Base-by-base conservation (phyloP, 805 yeast species). In the Suhomyces faveliae region DNA sequence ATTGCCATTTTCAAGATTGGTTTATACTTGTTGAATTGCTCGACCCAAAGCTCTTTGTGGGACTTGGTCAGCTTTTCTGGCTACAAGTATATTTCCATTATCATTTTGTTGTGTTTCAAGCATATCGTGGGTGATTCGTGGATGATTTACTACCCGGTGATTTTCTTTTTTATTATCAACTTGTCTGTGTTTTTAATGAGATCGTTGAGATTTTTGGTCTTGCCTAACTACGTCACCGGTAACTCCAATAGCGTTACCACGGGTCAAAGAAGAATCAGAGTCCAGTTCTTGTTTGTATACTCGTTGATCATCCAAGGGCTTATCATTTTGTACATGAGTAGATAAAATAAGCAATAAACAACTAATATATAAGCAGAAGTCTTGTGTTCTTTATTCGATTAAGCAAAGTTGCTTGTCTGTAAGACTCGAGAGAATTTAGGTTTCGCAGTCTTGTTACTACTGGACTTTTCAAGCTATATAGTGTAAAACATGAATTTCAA, bases 1-100 rank as follows among this genome's bases (percentile, higher is more conserved):
- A 76, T 92, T 17, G 66, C 80, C 38, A 73, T 92, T 22, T 78
- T 94, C 56, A 87, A 86, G 60, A 70, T 89, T 37, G 96, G 96
- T 1, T 79, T 95, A 48, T 94, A 92, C 67, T 73, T 92, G 42
- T 76, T 94, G 50, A 81, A 80, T 50, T 83, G 89, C 46, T 78
- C 80, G 12, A 78, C 87, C 2, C 87, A 83, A 56, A 61, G 69
- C 42, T 64, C 73, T 10, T 64, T 88, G 35, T 83, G 91, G 77
- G 99, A 94, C 64, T 72, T 94, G 51, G 78, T 88, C 8, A 85
- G 96, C 51, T 94, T 89, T 68, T 84, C 91, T 43, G 97, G 98
- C 30, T 95, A 94, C 76, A 94, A 94, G 66, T 95, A 89, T 62
- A 89, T 95, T 35, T 89, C 96, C 7, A 75, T 86, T 52, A 77